A percentile compares a stretch with the other conserved stretches of the same genome.
Conservation (phyloP, 2,329 filamentous ascomycete genomes). For the Aspergillus sclerotialis region DNA sequence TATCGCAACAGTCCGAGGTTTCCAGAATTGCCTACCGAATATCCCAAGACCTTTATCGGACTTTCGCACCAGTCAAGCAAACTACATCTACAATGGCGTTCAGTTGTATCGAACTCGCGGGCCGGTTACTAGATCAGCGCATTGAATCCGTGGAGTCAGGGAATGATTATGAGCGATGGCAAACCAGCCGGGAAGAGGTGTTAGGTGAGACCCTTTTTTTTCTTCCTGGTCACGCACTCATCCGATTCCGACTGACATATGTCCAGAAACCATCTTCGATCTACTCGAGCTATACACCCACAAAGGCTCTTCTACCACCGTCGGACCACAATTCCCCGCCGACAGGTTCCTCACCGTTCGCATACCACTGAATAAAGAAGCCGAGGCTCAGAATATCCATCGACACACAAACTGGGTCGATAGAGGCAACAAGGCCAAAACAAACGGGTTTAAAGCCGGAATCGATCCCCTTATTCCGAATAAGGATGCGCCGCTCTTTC, state of each 20-base stretch:
- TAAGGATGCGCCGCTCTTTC: constrained; percentile 18
- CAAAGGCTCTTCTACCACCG: constrained; percentile 64
- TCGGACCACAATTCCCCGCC: constrained; percentile 65
- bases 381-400: constrained; percentile 54
- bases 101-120: constrained; percentile 72
- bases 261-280: constrained; percentile 73
- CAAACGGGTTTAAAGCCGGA: constrained; percentile 13
- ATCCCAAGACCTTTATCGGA: constrained; percentile 84
- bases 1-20: constrained; percentile 48
- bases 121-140: constrained; percentile 56
- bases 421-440: constrained; percentile 17
- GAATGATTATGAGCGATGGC: constrained; percentile 44
- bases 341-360: constrained; percentile 79
- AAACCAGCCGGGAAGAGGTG: constrained; percentile 39
- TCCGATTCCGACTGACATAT: constrained; percentile 27
- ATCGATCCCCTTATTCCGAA: constrained; percentile 20
- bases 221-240: no score
- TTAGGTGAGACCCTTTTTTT: constrained; percentile 34
- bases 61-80: constrained; percentile 86
- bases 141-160: constrained; percentile 43
- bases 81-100: constrained; percentile 79
- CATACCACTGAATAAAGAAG: constrained; percentile 77
- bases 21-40: constrained; percentile 70
- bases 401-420: constrained; percentile 55
- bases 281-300: constrained; percentile 89